Base-by-base conservation (phyloP, 352 stramenopile genomes). In the Globisporangium apiculatum region DNA sequence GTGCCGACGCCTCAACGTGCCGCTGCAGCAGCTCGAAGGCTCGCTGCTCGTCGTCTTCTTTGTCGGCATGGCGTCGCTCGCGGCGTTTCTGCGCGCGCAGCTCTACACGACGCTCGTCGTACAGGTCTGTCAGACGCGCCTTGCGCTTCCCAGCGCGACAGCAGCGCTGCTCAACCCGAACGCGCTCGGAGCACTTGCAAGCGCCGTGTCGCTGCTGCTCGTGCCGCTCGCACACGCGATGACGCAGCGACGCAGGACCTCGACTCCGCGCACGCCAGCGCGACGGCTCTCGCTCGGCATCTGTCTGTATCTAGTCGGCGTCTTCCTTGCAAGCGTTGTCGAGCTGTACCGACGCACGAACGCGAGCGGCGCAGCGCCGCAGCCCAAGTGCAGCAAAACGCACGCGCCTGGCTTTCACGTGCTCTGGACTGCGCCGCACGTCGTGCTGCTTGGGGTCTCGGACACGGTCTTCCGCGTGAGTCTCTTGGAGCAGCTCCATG, bases 321-420 rank as follows among this genome's bases (percentile, higher is more conserved):
- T 91, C 36, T 94, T 94, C 58, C 53, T 91, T 40, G 76, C 79
- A 9, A 87, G 83, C 54, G 69, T 94, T 43, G 71, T 89, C 12
- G 81, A 91, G 65, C 69, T 94, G 0, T 94, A 94, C 49, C 79
- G 83, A 2, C 79, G 83, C 17, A 78, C 75, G 40, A 54, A 66
- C 36, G 54, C 18, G 12, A 55, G 71, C 1, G 53, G 58, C 14
- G 48, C 60, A n/a, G 56, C 57, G 5, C 40, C 55, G 37, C 41
- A 67, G 10, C 53, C 56, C 17, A 58, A 62, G 38, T 80, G 71
- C 57, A 51, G 24, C 62, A 80, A 83, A 53, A 36, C 53, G 6
- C 41, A 65, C 6, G 48, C 65, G 15, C 24, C 24, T 31, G 71
- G 87, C 37, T 80, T 91, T 17, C 55, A 55, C 3, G 72, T 86